Evolutionary conservation across 2,329 filamentous ascomycete species (phyloP).

Genomic region (Penicillium sclerotigenum): DNA sequence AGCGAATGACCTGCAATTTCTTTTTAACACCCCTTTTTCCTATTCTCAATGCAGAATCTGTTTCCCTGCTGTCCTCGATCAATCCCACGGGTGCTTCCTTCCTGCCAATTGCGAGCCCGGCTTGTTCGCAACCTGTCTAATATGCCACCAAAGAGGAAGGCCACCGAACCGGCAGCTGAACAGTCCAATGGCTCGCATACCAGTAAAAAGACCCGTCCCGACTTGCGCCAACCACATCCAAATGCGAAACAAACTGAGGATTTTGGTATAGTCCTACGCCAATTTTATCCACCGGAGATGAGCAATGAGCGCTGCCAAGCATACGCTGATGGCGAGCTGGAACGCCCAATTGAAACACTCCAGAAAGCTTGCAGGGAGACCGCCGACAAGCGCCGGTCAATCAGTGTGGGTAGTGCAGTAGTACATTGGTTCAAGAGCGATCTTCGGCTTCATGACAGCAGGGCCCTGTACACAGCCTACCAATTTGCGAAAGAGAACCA

Average conservation of each 20-base stretch:
- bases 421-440: conserved; percentile 93
- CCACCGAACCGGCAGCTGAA: conserved; percentile 9
- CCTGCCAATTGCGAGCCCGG: neutral
- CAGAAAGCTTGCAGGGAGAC: conserved; percentile 62
- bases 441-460: conserved; percentile 71
- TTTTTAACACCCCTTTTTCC: neutral
- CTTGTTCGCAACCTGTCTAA: neutral
- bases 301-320: conserved; percentile 71
- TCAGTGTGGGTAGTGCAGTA: conserved; percentile 59
- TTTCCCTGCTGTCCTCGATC: neutral
- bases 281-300: conserved; percentile 86
- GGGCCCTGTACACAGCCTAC: conserved; percentile 63
- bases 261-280: conserved; percentile 64
- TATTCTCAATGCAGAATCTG: neutral
- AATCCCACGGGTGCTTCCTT: neutral
- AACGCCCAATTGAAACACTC: conserved; percentile 70
- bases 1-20: neutral
- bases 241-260: conserved; percentile 43
- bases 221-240: conserved; percentile 28
- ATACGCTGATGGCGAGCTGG: conserved; percentile 67
- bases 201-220: conserved; percentile 19
- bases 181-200: conserved; percentile 7
- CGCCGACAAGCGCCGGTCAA: conserved; percentile 48
- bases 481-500: conserved; percentile 63
- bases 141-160: conserved; percentile 31